Percentiles rank a stretch among this genome's conserved stretches.
phyloP scores from a whole-genome alignment of 2,329 filamentous ascomycete species.

The Bertia moriformis region DNA sequence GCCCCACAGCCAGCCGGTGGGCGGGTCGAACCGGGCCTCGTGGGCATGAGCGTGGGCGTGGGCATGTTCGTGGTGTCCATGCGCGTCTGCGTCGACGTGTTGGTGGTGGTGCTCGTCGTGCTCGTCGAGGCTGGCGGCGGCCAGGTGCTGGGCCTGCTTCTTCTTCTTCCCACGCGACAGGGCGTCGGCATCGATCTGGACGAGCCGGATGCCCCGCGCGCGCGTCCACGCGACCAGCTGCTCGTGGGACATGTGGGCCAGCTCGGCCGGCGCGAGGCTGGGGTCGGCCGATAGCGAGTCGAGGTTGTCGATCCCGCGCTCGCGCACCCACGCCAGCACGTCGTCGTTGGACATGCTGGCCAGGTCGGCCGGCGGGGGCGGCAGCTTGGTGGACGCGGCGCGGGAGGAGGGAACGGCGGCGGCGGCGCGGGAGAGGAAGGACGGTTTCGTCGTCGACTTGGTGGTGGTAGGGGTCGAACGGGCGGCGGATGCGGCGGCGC shows the following conservation, averaged over 20 bases:
- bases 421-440: background rate
- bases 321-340: too few relatives aligned
- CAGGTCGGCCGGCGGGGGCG: too few relatives aligned
- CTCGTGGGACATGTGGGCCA: too few relatives aligned
- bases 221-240: too few relatives aligned
- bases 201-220: too few relatives aligned
- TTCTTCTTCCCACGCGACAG: background rate
- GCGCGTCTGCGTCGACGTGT: too few relatives aligned
- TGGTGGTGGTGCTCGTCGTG: conserved; percentile 16
- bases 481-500: too few relatives aligned
- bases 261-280: too few relatives aligned
- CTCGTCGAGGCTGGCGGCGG: conserved; percentile 24
- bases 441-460: background rate
- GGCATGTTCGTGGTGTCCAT: conserved; percentile 19
- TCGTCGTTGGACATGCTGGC: background rate
- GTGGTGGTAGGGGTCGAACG: background rate
- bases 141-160: conserved; percentile 28
- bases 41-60: too few relatives aligned
- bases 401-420: background rate
- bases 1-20: conserved; percentile 82
- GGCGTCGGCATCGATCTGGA: background rate
- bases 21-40: conserved; percentile 75
- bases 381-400: background rate
- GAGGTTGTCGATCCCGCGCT: too few relatives aligned
- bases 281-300: too few relatives aligned